A percentile compares a stretch with the other conserved stretches of the same genome.
Conservation (phyloP, 768 basidiomycete genomes). For the Tulasnella sp. region DNA sequence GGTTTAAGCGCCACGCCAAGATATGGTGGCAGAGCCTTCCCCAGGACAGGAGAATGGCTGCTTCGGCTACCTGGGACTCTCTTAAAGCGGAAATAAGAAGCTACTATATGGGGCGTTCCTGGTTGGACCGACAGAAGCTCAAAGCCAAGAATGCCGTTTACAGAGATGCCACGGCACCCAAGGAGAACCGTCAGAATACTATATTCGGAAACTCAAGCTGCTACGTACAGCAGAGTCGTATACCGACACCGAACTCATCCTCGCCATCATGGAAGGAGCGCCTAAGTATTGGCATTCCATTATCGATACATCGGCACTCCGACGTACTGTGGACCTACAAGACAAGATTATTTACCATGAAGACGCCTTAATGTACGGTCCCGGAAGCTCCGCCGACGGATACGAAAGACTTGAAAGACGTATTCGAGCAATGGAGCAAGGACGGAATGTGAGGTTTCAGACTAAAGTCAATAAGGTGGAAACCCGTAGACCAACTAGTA, state of each 20-base stretch:
- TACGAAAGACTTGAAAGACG: neutral
- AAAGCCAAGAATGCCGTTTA: slow-evolving; percentile 23
- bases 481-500: too few relatives aligned
- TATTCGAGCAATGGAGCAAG: neutral
- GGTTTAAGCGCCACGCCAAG: slow-evolving; percentile 20
- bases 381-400: neutral
- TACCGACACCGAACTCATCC: slow-evolving; percentile 26
- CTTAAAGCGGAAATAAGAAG: slow-evolving; percentile 20
- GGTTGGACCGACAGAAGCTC: slow-evolving; percentile 23
- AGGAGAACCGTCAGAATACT: slow-evolving; percentile 29
- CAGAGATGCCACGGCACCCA: slow-evolving; percentile 20
- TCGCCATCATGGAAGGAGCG: slow-evolving; percentile 28
- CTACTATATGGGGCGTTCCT: slow-evolving; percentile 28
- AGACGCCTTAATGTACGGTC: neutral
- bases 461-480: neutral
- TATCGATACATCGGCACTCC: slow-evolving; percentile 6
- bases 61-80: slow-evolving; percentile 25
- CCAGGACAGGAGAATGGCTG: neutral
- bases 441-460: neutral
- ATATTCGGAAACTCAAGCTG: slow-evolving; percentile 25
- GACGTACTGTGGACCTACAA: neutral
- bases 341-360: neutral
- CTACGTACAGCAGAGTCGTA: slow-evolving; percentile 14
- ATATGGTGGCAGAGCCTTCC: slow-evolving; percentile 26
- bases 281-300: slow-evolving; percentile 24